Base-by-base conservation (phyloP, 257 asterid genomes). In the Solanum bulbocastanum region DNA sequence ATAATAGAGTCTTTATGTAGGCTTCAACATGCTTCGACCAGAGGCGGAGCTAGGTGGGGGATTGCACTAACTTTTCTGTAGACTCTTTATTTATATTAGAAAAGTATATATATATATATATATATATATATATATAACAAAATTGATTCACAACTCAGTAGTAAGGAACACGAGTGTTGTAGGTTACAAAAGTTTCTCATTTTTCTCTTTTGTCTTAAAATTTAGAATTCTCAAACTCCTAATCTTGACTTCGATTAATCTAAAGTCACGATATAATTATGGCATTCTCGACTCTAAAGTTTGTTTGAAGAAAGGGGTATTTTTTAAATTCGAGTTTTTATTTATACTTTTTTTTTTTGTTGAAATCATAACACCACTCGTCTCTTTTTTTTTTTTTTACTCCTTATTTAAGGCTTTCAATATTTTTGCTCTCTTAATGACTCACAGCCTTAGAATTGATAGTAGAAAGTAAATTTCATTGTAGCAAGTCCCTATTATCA, bases 381-480 rank as follows among this genome's bases (percentile, higher is more conserved):
- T 44, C 16, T n/a, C n/a, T n/a, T 23, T 4, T 23, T 3, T 23
- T 23, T 60, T 10, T 23, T 4, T 23, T 60, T 10, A 22, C 8
- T 60, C 6, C 27, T 22, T 13, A 2, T 20, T 58, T 3, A 22
- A 20, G 22, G 68, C 11, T 58, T 20, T 58, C 10, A 60, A 58
- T 58, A 20, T 0, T 9, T 60, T 23, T 22, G 2, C 0, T 2
- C 6, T 4, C 3, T 22, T 23, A 1, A 60, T 23, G 25, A 60
- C 1, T 60, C 13, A 60, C 14, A 60, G 23, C 3, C 27, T 62
- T 62, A 23, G 6, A 4, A 23, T 62, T 10, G 3, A 0, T 12
- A 23, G 15, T 2, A 4, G 3, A 10, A 10, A n/a, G 12, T 23
- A 10, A 0, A 10, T 62, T 3, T 2, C 1, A 23, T 62, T 10